A percentile compares a stretch with the other conserved stretches of the same genome.
Evolutionary conservation across 163 green algal species (phyloP).

Genomic region (Smithsoniella earleae): DNA sequence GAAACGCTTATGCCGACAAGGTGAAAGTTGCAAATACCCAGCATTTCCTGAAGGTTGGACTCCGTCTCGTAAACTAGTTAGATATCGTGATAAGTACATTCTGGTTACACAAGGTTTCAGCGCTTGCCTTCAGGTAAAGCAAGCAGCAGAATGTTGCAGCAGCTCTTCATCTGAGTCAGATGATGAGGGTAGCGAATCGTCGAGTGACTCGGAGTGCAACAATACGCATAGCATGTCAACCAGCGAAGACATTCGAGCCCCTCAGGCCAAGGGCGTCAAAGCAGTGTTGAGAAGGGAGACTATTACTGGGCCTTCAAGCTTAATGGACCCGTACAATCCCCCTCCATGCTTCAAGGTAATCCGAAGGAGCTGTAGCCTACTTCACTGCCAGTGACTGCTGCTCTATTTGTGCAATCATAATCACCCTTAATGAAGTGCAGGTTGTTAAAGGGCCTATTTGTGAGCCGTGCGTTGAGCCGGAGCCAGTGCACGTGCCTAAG

Average conservation of each 20-base stretch:
- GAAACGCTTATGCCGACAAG: neutral
- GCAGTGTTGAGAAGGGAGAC: too few species aligned
- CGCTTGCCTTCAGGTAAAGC: too few species aligned
- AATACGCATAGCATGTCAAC: neutral
- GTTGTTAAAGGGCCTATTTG: neutral
- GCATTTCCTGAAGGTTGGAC: neutral
- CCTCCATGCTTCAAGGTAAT: neutral
- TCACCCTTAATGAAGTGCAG: neutral
- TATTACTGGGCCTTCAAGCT: neutral
- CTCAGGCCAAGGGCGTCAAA: neutral
- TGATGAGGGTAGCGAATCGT: neutral
- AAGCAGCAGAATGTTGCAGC: neutral
- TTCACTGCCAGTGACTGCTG: neutral
- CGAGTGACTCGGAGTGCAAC: neutral
- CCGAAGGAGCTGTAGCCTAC: neutral
- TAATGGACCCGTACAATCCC: neutral
- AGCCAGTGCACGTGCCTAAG: too few species aligned
- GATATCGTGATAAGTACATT: neutral
- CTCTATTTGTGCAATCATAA: neutral
- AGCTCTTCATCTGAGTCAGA: neutral
- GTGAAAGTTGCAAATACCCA: neutral
- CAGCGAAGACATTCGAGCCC: neutral
- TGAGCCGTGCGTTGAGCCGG: too few species aligned
- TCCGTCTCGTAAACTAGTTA: neutral
- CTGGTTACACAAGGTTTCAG: neutral